Conservation (phyloP, 1,139 yeast species). For the Magnusiomyces sp. region DNA sequence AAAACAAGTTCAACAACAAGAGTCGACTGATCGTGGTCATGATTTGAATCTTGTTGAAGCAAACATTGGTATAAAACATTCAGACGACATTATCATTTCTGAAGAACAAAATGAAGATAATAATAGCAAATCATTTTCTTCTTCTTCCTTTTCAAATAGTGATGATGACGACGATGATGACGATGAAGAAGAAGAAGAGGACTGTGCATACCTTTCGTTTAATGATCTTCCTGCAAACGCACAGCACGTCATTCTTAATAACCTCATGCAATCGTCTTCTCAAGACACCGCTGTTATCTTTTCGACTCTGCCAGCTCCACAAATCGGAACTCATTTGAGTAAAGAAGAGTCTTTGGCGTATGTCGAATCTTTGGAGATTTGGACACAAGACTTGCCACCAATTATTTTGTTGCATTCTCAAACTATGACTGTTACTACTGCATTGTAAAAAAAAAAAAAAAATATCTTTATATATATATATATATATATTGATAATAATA, state of each 20-base stretch:
- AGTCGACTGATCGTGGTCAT: not conserved
- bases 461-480: too few relatives aligned
- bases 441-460: constrained; percentile 40
- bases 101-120: not conserved
- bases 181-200: constrained; percentile 11
- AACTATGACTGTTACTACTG: constrained; percentile 92
- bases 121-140: too few relatives aligned
- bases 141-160: too few relatives aligned
- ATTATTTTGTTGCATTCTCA: constrained; percentile 75
- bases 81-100: not conserved
- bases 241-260: constrained; percentile 82
- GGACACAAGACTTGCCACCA: constrained; percentile 81
- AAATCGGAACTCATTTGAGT: constrained; percentile 66
- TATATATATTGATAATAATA: too few relatives aligned
- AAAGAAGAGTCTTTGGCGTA: constrained; percentile 66
- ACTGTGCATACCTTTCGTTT: constrained; percentile 41
- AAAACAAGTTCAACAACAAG: too few relatives aligned
- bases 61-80: too few relatives aligned
- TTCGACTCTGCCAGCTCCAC: constrained; percentile 85
- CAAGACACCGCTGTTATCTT: constrained; percentile 59
- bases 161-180: constrained; percentile 17
- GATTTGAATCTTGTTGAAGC: too few relatives aligned
- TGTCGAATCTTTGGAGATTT: constrained; percentile 63
- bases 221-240: constrained; percentile 85
- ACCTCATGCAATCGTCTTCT: constrained; percentile 63